Percentiles rank a stretch among this genome's conserved stretches.
These are phyloP conservation scores for Breviolum minutum DNA, from an alignment of 73 alveolate genomes.

Conservation along the genomic window DNA sequence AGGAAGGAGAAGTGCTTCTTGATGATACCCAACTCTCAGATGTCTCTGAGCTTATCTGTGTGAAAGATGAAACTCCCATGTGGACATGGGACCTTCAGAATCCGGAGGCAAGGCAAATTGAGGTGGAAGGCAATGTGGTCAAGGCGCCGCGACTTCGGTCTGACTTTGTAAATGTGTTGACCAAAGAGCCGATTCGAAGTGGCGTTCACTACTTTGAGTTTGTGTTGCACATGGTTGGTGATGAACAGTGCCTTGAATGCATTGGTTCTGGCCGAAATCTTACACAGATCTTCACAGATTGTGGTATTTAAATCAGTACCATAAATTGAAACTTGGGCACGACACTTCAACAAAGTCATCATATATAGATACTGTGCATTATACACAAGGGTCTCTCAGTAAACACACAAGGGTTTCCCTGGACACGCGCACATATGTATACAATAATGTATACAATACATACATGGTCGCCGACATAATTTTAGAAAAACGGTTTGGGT, in stretches of 20 bases:
- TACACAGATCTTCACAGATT: background rate
- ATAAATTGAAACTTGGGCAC: too few species aligned
- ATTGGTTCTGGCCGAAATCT: background rate
- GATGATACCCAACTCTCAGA: background rate
- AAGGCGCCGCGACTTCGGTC: background rate
- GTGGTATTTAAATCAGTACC: too few species aligned
- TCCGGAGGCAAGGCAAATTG: background rate
- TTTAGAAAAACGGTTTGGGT: too few species aligned
- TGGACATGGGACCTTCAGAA: slow-evolving; percentile 38
- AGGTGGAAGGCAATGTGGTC: slow-evolving; percentile 10
- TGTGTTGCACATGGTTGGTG: slow-evolving; percentile 74
- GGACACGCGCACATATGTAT: too few species aligned
- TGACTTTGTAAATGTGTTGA: slow-evolving; percentile 51
- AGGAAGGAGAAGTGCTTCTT: slow-evolving; percentile 1
- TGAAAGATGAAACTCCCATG: slow-evolving; percentile 85
- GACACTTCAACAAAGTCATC: too few species aligned
- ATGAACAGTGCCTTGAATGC: slow-evolving; percentile 27
- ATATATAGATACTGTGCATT: too few species aligned
- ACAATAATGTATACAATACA: too few species aligned
- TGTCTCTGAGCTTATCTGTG: slow-evolving; percentile 39
- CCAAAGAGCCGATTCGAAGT: slow-evolving; percentile 62
- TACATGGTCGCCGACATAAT: too few species aligned
- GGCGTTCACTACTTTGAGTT: slow-evolving; percentile 91
- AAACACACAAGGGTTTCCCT: too few species aligned
- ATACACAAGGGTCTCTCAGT: too few species aligned